These are phyloP conservation scores for Waltergamsia citrina DNA, from an alignment of 2,329 filamentous ascomycete species.

Conservation along the genomic window DNA sequence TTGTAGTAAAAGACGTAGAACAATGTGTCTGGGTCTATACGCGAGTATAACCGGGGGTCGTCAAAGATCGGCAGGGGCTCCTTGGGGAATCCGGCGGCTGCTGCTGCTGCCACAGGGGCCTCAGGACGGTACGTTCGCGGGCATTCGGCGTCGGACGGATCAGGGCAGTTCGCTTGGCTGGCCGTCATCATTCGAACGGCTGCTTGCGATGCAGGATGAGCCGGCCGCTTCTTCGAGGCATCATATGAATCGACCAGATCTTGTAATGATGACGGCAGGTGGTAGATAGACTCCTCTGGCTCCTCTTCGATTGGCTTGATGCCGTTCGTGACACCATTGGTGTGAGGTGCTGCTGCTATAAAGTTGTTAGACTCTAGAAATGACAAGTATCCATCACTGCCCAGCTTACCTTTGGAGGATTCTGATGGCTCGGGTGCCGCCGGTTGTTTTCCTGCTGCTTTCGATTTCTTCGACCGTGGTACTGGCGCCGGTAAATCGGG, in stretches of 20 bases:
- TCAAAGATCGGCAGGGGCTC: constrained; percentile 89
- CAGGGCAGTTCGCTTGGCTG: constrained; percentile 66
- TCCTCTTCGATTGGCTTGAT: constrained; percentile 30
- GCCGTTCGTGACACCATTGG: constrained; percentile 43
- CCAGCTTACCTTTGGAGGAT: constrained; percentile 31
- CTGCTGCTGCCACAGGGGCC: constrained; percentile 61
- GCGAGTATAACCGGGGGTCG: constrained; percentile 75
- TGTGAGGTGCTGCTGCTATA: constrained; percentile 23
- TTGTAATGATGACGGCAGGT: constrained; percentile 78
- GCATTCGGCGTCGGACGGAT: constrained; percentile 69
- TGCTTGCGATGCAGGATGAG: constrained; percentile 51
- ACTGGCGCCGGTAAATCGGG: constrained; percentile 12
- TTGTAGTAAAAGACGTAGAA: constrained; percentile 99
- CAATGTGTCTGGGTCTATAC: constrained; percentile 89
- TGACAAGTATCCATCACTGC: constrained; percentile 1
- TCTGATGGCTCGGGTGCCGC: constrained; percentile 30
- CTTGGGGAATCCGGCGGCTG: constrained; percentile 79
- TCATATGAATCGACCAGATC: constrained; percentile 91
- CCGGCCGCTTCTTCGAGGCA: constrained; percentile 61
- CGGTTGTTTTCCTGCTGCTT: constrained; percentile 33
- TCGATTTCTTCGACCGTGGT: constrained; percentile 27
- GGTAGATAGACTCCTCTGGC: constrained; percentile 78
- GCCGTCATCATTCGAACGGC: constrained; percentile 66
- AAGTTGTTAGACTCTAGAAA: not conserved
- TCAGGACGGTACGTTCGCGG: constrained; percentile 79